Evolutionary conservation across 2,329 filamentous ascomycete genomes (phyloP).

Genomic region (Cordyceps cateniannulata): DNA sequence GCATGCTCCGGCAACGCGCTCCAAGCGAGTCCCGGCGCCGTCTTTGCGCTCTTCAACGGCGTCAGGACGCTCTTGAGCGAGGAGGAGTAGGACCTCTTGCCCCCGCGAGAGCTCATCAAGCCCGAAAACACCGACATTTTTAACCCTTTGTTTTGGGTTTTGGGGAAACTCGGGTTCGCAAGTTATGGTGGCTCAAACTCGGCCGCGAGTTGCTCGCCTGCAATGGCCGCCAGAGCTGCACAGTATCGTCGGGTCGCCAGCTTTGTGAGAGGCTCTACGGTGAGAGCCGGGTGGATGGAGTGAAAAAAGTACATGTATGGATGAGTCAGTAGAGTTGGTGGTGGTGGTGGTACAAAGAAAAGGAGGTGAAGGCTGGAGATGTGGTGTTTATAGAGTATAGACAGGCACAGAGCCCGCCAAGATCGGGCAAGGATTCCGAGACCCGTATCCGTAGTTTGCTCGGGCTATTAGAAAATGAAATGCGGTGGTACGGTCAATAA

Average conservation of each 20-base stretch:
- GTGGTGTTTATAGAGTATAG: too few species aligned
- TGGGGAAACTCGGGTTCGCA: background rate
- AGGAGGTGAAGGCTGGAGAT: background rate
- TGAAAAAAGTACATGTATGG: conserved; percentile 3
- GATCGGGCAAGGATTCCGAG: background rate
- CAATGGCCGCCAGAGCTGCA: conserved; percentile 12
- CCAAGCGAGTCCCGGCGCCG: background rate
- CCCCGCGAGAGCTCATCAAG: background rate
- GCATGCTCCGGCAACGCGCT: conserved; percentile 7
- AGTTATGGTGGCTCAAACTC: conserved; percentile 12
- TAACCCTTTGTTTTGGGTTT: background rate
- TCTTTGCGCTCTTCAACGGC: background rate
- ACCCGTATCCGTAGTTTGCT: too few species aligned
- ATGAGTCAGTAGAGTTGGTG: background rate
- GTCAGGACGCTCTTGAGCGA: background rate
- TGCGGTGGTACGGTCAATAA: too few species aligned
- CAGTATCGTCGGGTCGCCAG: conserved; percentile 12
- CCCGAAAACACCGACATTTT: conserved; percentile 1
- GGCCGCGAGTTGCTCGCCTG: conserved; percentile 8
- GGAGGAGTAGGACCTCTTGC: conserved; percentile 1
- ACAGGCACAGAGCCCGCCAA: background rate
- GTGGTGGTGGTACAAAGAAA: background rate
- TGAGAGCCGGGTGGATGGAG: conserved; percentile 8
- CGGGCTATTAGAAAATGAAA: too few species aligned
- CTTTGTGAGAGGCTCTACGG: conserved; percentile 10